phyloP scores from a whole-genome alignment of 2,329 filamentous ascomycete genomes.

The Penicillium hordei region DNA sequence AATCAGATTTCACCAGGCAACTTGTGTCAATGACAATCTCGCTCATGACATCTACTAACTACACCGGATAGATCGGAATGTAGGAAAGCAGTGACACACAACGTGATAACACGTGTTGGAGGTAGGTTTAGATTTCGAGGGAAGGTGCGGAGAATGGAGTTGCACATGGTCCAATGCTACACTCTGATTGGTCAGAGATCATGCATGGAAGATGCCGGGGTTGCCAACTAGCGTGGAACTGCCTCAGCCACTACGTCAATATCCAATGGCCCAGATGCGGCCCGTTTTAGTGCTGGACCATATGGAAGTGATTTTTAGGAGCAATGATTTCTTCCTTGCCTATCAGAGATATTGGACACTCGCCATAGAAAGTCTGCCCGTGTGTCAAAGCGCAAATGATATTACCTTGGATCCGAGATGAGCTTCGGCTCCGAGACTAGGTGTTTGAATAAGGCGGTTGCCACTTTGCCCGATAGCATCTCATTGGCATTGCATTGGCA shows the following conservation, averaged over 20 bases:
- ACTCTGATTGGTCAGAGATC: constrained; percentile 8
- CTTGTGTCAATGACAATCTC: neutral
- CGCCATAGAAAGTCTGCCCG: neutral
- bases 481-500: constrained; percentile 1
- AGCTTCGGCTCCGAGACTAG: neutral
- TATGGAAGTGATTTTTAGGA: neutral
- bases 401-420: neutral
- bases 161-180: constrained; percentile 16
- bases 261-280: constrained; percentile 1
- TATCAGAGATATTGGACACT: neutral
- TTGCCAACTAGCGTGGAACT: neutral
- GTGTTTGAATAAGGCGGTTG: neutral
- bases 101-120: constrained; percentile 6
- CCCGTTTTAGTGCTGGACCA: neutral
- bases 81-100: neutral
- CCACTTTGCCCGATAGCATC: constrained; percentile 1
- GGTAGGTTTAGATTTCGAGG: neutral
- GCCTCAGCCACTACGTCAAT: constrained; percentile 8
- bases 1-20: neutral
- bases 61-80: neutral
- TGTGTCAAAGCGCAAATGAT: neutral
- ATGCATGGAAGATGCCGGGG: neutral
- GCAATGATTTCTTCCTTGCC: neutral
- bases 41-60: neutral
- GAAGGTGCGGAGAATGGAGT: constrained; percentile 7